Percentiles rank a stretch among this genome's conserved stretches.
Conservation (phyloP, 495 filamentous ascomycete species). For the Penicillium parvum region DNA sequence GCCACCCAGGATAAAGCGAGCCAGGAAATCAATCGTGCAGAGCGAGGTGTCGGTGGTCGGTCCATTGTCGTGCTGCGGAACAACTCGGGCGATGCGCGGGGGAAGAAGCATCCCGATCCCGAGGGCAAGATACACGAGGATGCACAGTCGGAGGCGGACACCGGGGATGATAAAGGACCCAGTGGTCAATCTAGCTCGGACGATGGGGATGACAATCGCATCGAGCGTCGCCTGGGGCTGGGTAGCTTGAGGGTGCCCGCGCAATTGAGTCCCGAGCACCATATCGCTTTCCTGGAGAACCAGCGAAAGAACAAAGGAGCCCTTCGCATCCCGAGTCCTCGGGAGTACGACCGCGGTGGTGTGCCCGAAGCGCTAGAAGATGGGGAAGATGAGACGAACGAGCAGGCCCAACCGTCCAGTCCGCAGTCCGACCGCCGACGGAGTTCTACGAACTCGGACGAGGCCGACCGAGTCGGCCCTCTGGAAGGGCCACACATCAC, state of each 20-base stretch:
- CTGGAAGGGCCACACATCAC: slow-evolving; percentile 53
- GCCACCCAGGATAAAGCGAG: slow-evolving; percentile 49
- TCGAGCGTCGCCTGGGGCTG: slow-evolving; percentile 21
- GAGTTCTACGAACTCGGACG: slow-evolving; percentile 20
- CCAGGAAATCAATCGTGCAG: slow-evolving; percentile 44
- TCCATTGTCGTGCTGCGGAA: slow-evolving; percentile 70
- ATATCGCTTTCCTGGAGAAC: slow-evolving; percentile 81
- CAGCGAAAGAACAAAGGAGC: slow-evolving; percentile 73
- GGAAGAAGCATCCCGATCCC: slow-evolving; percentile 17
- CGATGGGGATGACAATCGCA: slow-evolving; percentile 7
- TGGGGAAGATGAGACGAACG: slow-evolving; percentile 34
- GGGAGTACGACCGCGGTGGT: slow-evolving; percentile 78
- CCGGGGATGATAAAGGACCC: slow-evolving; percentile 16
- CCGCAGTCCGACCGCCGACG: slow-evolving; percentile 11
- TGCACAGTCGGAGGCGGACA: slow-evolving; percentile 19
- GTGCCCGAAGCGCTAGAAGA: slow-evolving; percentile 59
- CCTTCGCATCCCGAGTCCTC: slow-evolving; percentile 79
- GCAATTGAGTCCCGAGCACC: slow-evolving; percentile 60
- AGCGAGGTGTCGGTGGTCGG: slow-evolving; percentile 65
- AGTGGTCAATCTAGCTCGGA: slow-evolving; percentile 18
- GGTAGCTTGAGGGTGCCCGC: slow-evolving; percentile 44
- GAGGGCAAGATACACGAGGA: slow-evolving; percentile 15
- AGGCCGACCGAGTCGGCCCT: slow-evolving; percentile 23
- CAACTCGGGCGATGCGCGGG: slow-evolving; percentile 29
- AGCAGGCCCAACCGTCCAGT: slow-evolving; percentile 12